Base-by-base conservation (phyloP, 805 yeast genomes). In the Metschnikowia orientalis region DNA sequence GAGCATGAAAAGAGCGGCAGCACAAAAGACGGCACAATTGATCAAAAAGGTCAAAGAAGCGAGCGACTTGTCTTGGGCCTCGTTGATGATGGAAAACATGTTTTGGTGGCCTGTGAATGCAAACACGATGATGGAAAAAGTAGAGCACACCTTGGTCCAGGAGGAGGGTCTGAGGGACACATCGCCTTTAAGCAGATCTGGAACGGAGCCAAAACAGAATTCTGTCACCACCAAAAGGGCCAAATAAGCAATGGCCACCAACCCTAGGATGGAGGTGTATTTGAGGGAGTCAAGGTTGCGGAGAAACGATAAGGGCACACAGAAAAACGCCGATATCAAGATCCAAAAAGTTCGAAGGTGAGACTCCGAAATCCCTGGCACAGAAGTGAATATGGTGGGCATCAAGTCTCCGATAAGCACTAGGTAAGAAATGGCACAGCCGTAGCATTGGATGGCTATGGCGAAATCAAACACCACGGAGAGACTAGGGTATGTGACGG, bases 81-180 rank as follows among this genome's bases (percentile, higher is more conserved):
- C 97, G 50, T 89, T 90, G 34, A 88, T 74, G 35, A 89, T 75
- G 1, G 95, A 77, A 50, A 86, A 87, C 87, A 86, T 86, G 60
- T 90, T 90, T 57, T 90, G 97, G 53, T 90, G 97, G 50, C 97
- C 92, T 0, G 97, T 90, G 59, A 79, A 90, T 0, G 96, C 95
- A 66, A 90, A 89, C 9, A 90, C 90, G 46, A 88, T 79, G 42
- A 89, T 83, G n/a, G 97, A 94, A 54, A 89, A 77, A 8, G 92
- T 77, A 17, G 62, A 53, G 15, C 82, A 70, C 12, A 89, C 67
- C n/a, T 40, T 76, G 40, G 44, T 67, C 35, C 37, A 72, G 51
- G 32, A 83, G 56, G 54, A 45, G 2, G 71, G 71, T 28, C 52
- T 47, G 33, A 54, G 48, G 7, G 47, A 41, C n/a, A 46, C 47